Percentiles rank a stretch among this genome's conserved stretches.
phyloP scores from a whole-genome alignment of 441 rosid genomes.

The Lepidium campestre region DNA sequence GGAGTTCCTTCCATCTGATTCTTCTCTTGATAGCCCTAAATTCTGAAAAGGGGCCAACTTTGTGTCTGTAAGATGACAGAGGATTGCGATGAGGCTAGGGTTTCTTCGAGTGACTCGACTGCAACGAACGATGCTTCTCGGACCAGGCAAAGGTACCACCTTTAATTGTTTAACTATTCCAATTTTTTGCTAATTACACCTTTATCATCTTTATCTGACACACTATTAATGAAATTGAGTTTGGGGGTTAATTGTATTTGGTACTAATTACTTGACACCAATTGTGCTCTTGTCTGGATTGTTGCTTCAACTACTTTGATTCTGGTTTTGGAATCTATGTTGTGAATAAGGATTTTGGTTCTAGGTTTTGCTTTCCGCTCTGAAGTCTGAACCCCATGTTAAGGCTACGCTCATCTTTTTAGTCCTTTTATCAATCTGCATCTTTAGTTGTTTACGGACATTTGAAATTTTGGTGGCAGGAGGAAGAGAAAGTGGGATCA shows the following conservation, averaged over 20 bases:
- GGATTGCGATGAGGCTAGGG: conserved; percentile 32
- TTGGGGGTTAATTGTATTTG: not conserved
- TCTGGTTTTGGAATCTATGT: not conserved
- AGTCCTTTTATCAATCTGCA: not conserved
- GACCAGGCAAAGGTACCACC: conserved; percentile 54
- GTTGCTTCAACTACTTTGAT: not conserved
- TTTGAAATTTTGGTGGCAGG: conserved; percentile 34
- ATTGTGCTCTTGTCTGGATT: not conserved
- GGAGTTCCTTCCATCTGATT: not conserved
- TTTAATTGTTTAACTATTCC: not conserved
- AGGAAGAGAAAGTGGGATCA: conserved; percentile 95
- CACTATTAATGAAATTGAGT: not conserved
- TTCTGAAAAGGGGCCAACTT: not conserved
- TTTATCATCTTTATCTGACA: not conserved
- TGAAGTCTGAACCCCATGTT: not conserved
- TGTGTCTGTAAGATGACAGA: conserved; percentile 38
- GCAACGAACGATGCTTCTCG: conserved; percentile 35
- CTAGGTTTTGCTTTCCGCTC: too few relatives aligned
- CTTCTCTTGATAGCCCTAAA: not conserved
- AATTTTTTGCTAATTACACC: not conserved
- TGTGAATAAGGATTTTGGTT: not conserved
- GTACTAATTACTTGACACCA: not conserved
- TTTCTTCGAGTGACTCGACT: conserved; percentile 35
- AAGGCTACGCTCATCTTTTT: not conserved
- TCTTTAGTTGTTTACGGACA: not conserved